Conservation (phyloP, 2,329 filamentous ascomycete genomes). For the Thelonectria olida region DNA sequence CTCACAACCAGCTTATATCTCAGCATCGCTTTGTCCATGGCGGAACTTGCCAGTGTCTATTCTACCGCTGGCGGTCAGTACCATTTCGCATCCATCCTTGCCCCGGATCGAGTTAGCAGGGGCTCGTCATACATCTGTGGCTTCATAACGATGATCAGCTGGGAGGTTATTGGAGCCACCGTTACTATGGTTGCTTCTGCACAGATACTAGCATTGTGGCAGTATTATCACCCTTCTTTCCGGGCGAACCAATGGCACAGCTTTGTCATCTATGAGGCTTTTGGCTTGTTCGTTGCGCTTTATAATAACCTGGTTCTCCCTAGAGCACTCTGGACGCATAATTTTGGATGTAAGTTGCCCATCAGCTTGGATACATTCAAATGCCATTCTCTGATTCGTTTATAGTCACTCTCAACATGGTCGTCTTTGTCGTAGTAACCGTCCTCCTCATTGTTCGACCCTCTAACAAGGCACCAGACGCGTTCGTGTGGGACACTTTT, state of each 20-base stretch:
- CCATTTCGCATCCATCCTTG: not conserved
- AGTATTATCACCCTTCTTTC: not conserved
- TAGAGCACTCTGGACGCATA: not conserved
- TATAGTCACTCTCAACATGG: no score
- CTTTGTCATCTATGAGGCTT: not conserved
- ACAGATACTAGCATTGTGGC: not conserved
- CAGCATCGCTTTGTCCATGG: slow-evolving; percentile 42
- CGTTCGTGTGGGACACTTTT: not conserved
- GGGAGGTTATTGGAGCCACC: not conserved
- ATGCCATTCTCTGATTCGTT: no score
- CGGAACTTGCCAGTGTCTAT: slow-evolving; percentile 48
- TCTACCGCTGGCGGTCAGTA: slow-evolving; percentile 51
- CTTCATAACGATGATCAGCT: not conserved
- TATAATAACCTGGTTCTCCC: not conserved
- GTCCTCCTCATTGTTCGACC: no score
- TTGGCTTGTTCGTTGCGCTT: not conserved
- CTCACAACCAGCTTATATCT: slow-evolving; percentile 14
- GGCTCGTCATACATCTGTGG: not conserved
- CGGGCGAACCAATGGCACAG: not conserved
- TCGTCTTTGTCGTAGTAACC: no score
- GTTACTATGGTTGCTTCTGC: not conserved
- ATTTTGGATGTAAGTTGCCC: not conserved
- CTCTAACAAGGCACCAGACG: no score
- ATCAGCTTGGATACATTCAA: no score
- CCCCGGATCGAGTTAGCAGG: not conserved